A percentile compares a stretch with the other conserved stretches of the same genome.
Conservation (phyloP, 148 eudicot species). For the Vaccinium vitisidaea region DNA sequence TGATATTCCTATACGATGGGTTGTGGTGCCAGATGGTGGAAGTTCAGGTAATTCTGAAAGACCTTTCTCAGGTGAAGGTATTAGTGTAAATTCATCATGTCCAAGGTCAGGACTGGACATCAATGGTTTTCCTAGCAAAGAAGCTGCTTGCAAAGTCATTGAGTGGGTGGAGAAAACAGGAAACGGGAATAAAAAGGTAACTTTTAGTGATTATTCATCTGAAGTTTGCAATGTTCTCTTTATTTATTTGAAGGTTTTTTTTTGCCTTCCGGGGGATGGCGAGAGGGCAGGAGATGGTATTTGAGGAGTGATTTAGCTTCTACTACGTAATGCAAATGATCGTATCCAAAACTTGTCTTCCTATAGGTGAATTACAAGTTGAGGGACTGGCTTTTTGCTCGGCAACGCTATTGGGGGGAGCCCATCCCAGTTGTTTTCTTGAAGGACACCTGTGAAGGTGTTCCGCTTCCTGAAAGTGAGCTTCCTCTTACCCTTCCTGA, state of each 20-base stretch:
- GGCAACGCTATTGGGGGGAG: slow-evolving; percentile 99
- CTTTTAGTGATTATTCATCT: not conserved
- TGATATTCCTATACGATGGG: slow-evolving; percentile 58
- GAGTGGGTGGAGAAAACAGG: slow-evolving; percentile 80
- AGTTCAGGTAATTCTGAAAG: slow-evolving; percentile 31
- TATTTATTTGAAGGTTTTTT: not conserved
- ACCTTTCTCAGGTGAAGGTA: slow-evolving; percentile 69
- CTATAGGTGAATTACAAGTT: slow-evolving; percentile 85
- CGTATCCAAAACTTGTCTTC: not conserved
- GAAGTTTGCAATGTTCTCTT: not conserved
- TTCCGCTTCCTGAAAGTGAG: slow-evolving; percentile 82
- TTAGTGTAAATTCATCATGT: slow-evolving; percentile 68
- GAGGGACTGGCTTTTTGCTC: slow-evolving; percentile 98
- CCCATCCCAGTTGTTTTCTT: slow-evolving; percentile 88
- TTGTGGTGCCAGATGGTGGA: slow-evolving; percentile 66
- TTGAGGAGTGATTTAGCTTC: not conserved
- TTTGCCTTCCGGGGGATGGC: not conserved
- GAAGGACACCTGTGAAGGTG: slow-evolving; percentile 53
- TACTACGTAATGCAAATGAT: not conserved
- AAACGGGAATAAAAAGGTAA: slow-evolving; percentile 84
- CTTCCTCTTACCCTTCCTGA: slow-evolving; percentile 94
- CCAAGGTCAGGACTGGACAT: slow-evolving; percentile 71
- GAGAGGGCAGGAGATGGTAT: not conserved
- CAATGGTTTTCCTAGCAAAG: slow-evolving; percentile 71
- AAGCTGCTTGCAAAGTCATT: slow-evolving; percentile 68